Base-by-base conservation (phyloP, 768 basidiomycete genomes). In the Termitomyces sp. region DNA sequence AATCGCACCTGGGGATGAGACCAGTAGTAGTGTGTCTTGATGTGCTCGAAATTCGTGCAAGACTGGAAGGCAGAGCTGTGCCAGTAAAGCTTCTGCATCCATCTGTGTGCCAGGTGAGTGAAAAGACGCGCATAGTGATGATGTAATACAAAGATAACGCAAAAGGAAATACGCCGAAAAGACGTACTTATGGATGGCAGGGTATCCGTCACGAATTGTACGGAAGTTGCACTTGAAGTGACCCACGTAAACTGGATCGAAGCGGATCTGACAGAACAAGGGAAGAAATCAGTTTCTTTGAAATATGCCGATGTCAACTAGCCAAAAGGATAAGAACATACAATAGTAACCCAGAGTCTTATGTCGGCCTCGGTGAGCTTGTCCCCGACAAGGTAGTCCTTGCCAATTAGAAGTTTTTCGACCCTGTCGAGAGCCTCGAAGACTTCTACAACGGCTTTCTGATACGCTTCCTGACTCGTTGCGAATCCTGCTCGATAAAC, bases 191-290 rank as follows among this genome's bases (percentile, higher is more conserved):
- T 39, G 55, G 10, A 62, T 62, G 21, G 52, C 52, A 30, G 61
- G 61, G 70, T 94, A 98, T 6, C 89, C 89, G 64, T 85, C 75
- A 23, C 95, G 91, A 66, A 97, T 90, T 42, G 81, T 85, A 30
- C 87, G 84, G 61, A 92, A 68, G 76, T 96, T 94, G 74, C 93
- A 95, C 64, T 98, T 98, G 81, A 98, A 98, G 68, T 94, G 91
- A 0, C 87, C 84, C 46, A 88, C 80, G 70, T 98, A 98, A 16
- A 89, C 95, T 1, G 87, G 85, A 64, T 96, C 94, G 71, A 94
- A 95, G 35, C 93, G 91, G 59, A 92, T 74, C 89, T 91, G 32
- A 2, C 27, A 41, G 21, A 17, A 3, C 40, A 19, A 3, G 23
- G 9, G 28, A 17, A 51, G 27, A 16, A 41, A 19, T 41, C 23